A percentile compares a stretch with the other conserved stretches of the same genome.
Evolutionary conservation across 495 filamentous ascomycete genomes (phyloP).

Genomic region (Talaromyces nanjingensis): DNA sequence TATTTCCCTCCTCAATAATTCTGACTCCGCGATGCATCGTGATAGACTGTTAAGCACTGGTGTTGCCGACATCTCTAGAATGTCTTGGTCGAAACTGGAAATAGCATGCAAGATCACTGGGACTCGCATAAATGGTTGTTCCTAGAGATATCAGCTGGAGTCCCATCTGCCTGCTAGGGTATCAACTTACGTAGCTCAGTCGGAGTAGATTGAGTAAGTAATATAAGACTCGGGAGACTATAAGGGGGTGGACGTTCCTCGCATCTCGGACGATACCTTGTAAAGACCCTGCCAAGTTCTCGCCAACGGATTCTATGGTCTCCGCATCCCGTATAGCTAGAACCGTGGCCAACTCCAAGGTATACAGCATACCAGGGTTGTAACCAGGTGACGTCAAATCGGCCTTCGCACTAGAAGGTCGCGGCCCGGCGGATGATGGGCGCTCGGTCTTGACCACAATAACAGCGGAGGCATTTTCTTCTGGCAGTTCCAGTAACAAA

Average conservation of each 20-base stretch:
- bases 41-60: constrained; percentile 72
- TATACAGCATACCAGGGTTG: constrained; percentile 78
- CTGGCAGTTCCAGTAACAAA: constrained; percentile 76
- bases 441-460: constrained; percentile 84
- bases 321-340: constrained; percentile 69
- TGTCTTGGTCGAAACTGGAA: constrained; percentile 73
- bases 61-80: constrained; percentile 65
- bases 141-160: constrained; percentile 43
- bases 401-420: constrained; percentile 33
- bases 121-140: constrained; percentile 82
- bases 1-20: constrained; percentile 78
- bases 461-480: constrained; percentile 71
- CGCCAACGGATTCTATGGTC: constrained; percentile 65
- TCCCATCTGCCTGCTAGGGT: neutral
- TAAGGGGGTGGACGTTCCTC: constrained; percentile 65
- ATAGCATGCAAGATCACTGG: constrained; percentile 92
- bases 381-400: constrained; percentile 60
- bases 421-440: constrained; percentile 42
- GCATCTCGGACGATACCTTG: constrained; percentile 78
- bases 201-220: constrained; percentile 81
- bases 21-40: constrained; percentile 68
- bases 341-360: constrained; percentile 82
- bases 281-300: constrained; percentile 68
- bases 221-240: constrained; percentile 75
- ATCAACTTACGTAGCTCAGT: constrained; percentile 69